These are phyloP conservation scores for Tylopilus balloui DNA, from an alignment of 768 basidiomycete genomes.

Conservation along the genomic window DNA sequence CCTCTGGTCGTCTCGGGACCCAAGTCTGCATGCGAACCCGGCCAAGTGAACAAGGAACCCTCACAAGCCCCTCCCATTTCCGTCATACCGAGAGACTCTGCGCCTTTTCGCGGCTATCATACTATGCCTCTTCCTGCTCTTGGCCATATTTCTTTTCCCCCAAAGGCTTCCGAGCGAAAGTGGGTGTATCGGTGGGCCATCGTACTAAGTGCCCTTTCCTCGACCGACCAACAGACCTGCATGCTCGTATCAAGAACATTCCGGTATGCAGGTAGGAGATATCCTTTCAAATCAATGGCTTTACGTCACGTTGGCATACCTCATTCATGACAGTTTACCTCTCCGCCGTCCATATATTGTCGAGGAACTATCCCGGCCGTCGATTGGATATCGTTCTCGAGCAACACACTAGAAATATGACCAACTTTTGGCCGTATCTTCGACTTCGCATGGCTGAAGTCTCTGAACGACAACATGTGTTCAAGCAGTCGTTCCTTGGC, in stretches of 20 bases:
- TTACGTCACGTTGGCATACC: not conserved
- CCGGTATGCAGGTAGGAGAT: constrained; percentile 53
- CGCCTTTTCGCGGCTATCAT: not conserved
- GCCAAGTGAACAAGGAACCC: not conserved
- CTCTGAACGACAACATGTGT: constrained; percentile 34
- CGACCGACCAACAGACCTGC: constrained; percentile 43
- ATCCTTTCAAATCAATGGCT: not conserved
- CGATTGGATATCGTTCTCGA: constrained; percentile 41
- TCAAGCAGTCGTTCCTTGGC: constrained; percentile 49
- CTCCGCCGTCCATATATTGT: constrained; percentile 51
- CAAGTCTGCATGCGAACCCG: not conserved
- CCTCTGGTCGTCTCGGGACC: constrained; percentile 2
- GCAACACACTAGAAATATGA: constrained; percentile 41
- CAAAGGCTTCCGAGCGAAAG: constrained; percentile 54
- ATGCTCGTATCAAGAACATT: constrained; percentile 54
- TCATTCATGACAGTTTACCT: constrained; percentile 47
- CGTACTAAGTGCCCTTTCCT: constrained; percentile 45
- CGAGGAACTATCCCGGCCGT: constrained; percentile 43
- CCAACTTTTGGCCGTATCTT: constrained; percentile 74
- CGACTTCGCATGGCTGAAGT: constrained; percentile 45
- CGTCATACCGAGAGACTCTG: not conserved
- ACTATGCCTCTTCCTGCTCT: constrained; percentile 25
- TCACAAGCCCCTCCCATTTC: not conserved
- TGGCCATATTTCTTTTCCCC: constrained; percentile 49
- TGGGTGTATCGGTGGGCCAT: constrained; percentile 49